Conservation (phyloP, 495 filamentous ascomycete genomes). For the Clavariopsis aquatica region DNA sequence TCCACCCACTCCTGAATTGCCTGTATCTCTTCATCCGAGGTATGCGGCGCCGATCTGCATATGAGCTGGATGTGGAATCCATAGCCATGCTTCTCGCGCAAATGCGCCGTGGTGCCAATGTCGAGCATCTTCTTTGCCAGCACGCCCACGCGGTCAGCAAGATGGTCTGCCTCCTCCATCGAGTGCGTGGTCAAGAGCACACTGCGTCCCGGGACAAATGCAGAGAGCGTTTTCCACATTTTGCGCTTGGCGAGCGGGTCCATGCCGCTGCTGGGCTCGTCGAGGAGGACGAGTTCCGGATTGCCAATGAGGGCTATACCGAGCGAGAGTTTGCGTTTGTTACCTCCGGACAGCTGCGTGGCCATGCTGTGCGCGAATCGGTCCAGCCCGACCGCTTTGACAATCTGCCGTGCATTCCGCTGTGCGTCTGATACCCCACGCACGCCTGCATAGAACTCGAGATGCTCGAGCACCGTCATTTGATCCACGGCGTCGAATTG, state of each 20-base stretch:
- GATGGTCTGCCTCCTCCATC: slow-evolving; percentile 79
- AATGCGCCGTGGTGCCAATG: slow-evolving; percentile 61
- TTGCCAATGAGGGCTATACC: slow-evolving; percentile 75
- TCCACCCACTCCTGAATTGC: slow-evolving; percentile 63
- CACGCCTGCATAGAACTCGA: slow-evolving; percentile 39
- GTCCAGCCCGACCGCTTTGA: slow-evolving; percentile 47
- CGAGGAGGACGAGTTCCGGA: slow-evolving; percentile 69
- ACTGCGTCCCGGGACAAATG: slow-evolving; percentile 27
- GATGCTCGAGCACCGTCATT: slow-evolving; percentile 69
- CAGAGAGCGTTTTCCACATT: slow-evolving; percentile 60
- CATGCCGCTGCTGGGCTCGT: slow-evolving; percentile 60
- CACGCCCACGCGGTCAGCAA: slow-evolving; percentile 70
- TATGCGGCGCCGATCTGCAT: slow-evolving; percentile 63
- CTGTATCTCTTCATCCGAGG: slow-evolving; percentile 63
- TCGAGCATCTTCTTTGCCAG: slow-evolving; percentile 72
- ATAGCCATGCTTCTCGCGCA: slow-evolving; percentile 63
- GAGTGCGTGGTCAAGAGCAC: slow-evolving; percentile 61
- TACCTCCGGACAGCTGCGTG: slow-evolving; percentile 66
- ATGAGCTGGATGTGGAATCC: slow-evolving; percentile 40
- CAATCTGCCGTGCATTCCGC: slow-evolving; percentile 52
- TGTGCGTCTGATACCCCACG: slow-evolving; percentile 25
- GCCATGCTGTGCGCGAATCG: slow-evolving; percentile 58
- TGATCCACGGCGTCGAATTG: slow-evolving; percentile 56
- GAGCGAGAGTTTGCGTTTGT: slow-evolving; percentile 68
- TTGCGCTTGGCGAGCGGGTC: slow-evolving; percentile 72